Conservation (phyloP, 2,329 filamentous ascomycete species). For the Zymoseptoria brevis region DNA sequence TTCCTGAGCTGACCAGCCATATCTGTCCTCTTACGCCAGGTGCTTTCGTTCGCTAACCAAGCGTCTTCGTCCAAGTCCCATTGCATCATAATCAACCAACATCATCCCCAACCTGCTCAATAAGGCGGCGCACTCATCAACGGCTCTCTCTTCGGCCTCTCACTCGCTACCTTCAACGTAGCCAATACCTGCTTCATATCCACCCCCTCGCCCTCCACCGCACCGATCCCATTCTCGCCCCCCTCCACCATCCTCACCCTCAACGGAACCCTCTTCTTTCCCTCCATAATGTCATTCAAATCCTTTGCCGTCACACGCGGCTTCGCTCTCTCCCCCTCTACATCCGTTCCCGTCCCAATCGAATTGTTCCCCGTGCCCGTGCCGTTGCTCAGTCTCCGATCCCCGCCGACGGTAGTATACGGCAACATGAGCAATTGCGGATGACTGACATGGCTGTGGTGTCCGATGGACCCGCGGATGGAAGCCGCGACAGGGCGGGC, state of each 20-base stretch:
- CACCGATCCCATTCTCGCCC: neutral
- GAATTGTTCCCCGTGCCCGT: constrained; percentile 10
- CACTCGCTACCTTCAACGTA: constrained; percentile 7
- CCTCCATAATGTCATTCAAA: constrained; percentile 17
- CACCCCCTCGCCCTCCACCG: neutral
- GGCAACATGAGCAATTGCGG: constrained; percentile 19
- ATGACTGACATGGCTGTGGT: constrained; percentile 15
- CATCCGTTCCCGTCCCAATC: constrained; percentile 4
- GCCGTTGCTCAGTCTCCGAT: constrained; percentile 14
- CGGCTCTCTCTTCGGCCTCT: constrained; percentile 4
- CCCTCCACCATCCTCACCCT: neutral
- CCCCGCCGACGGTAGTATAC: constrained; percentile 9
- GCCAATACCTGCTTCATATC: constrained; percentile 9
- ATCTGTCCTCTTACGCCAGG: no score
- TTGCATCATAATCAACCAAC: neutral
- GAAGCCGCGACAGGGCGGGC: constrained; percentile 11
- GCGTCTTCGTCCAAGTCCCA: neutral
- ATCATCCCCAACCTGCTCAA: neutral
- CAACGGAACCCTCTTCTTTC: constrained; percentile 9
- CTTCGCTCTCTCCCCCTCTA: constrained; percentile 1
- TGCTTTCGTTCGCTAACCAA: neutral
- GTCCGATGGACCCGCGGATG: constrained; percentile 14
- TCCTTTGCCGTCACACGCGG: constrained; percentile 13
- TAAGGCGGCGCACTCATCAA: constrained; percentile 12
- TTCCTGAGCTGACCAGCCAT: no score